Base-by-base conservation (phyloP, 257 asterid genomes). In the Rehmannia glutinosa region DNA sequence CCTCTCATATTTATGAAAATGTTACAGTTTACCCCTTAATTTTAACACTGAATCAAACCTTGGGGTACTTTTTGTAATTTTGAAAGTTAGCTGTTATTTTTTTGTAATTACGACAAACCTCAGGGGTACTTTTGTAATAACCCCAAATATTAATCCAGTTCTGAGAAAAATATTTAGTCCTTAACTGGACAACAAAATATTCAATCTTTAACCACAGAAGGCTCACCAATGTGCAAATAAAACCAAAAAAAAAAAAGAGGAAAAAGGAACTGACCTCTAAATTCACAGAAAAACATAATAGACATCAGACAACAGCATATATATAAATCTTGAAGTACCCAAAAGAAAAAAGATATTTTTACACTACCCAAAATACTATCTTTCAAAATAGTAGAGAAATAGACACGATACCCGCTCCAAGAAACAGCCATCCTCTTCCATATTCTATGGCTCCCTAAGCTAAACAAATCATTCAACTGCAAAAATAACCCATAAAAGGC, bases 341-440 rank as follows among this genome's bases (percentile, higher is more conserved):
- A 51, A 10, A 51, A 1, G 4, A 21, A 51, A n/a, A n/a, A n/a
- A n/a, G n/a, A n/a, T n/a, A n/a, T n/a, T 58, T 52, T 8, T 36
- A 51, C 33, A 42, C 43, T 19, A 13, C 4, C 28, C 23, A 68
- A 23, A 39, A 36, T 27, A 46, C 50, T 28, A 28, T 7, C 21
- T 25, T 47, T 5, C 5, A 36, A 28, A 6, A 58, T 5, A 19
- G 0, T 8, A 15, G 20, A 59, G n/a, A 38, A 25, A 57, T 12
- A 33, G 9, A 30, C 6, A 12, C 21, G 6, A 33, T 80, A 91
- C 98, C 88, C 90, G 73, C 85, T 83, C 98, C 96, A 91, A 56
- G 95, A 87, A 79, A 91, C 90, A 55, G 84, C 73, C 98, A 91
- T 91, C 80, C 91, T 80, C 79, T 89, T 91, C 98, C 96, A 91